Evolutionary conservation across 2,329 filamentous ascomycete genomes (phyloP).

Genomic region (Colletotrichum chrysophilum): DNA sequence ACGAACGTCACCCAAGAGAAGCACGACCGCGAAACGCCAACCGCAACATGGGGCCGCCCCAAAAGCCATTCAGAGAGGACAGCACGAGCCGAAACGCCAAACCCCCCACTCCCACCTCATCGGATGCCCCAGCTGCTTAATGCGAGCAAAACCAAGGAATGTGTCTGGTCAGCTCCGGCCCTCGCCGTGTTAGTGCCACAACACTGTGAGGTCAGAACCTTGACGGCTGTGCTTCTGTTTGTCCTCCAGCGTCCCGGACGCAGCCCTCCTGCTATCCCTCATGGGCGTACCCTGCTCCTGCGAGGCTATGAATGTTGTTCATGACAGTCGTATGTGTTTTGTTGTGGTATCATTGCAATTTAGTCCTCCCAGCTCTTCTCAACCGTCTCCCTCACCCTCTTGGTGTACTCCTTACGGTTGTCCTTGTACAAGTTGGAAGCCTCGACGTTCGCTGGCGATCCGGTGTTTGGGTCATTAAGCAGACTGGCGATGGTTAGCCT

Average conservation of each 20-base stretch:
- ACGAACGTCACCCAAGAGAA: conserved; percentile 14
- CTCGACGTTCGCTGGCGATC: conserved; percentile 95
- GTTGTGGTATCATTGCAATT: conserved; percentile 20
- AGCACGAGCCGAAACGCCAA: conserved; percentile 22
- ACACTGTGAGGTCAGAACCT: not conserved
- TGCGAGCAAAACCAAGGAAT: conserved; percentile 4
- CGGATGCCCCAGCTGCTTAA: conserved; percentile 12
- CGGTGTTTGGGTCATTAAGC: conserved; percentile 98
- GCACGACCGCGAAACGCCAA: conserved; percentile 18
- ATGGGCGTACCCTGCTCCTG: not conserved
- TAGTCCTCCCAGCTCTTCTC: conserved; percentile 99
- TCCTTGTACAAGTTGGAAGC: conserved; percentile 98
- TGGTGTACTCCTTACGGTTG: conserved; percentile 94
- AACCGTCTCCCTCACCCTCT: conserved; percentile 93
- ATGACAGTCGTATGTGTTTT: conserved; percentile 13
- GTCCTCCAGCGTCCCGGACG: not conserved
- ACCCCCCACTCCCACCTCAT: conserved; percentile 8
- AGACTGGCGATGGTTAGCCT: conserved; percentile 61
- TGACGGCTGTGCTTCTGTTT: not conserved
- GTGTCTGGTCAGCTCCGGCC: not conserved
- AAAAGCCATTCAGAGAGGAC: conserved; percentile 14
- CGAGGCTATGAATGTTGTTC: not conserved
- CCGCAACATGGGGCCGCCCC: conserved; percentile 12
- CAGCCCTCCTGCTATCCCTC: not conserved
- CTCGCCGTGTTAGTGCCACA: not conserved